These are phyloP conservation scores for Porogramme epimiltina DNA, from an alignment of 1,284 basidiomycete species.

Conservation along the genomic window DNA sequence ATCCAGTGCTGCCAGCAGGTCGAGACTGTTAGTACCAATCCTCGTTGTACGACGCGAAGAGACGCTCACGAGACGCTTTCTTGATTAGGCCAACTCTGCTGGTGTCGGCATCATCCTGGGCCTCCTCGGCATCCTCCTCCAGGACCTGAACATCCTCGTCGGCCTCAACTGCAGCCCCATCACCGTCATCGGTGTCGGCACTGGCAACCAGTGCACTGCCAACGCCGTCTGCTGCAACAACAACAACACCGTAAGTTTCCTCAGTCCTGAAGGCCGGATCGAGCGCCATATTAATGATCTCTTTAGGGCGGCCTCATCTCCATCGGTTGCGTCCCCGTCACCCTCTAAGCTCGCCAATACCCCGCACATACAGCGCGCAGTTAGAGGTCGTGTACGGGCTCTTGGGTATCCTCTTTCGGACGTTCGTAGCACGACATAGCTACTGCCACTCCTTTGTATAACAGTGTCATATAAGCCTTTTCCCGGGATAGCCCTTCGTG, in stretches of 20 bases:
- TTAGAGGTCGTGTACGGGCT: too few relatives aligned
- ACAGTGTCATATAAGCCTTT: too few relatives aligned
- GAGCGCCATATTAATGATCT: too few relatives aligned
- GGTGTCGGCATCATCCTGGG: constrained; percentile 14
- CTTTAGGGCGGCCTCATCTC: constrained; percentile 27
- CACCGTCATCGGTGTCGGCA: constrained; percentile 22
- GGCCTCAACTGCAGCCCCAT: constrained; percentile 24
- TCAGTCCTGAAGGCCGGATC: too few relatives aligned
- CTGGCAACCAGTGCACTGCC: constrained; percentile 29
- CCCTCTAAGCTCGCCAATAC: constrained; percentile 11
- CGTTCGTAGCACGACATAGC: too few relatives aligned
- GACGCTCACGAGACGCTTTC: not conserved
- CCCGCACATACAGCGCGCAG: too few relatives aligned
- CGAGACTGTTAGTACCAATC: constrained; percentile 13
- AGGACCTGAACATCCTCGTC: constrained; percentile 16
- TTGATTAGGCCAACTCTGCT: constrained; percentile 11
- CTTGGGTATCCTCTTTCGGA: too few relatives aligned
- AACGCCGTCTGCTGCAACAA: constrained; percentile 43
- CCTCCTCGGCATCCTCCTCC: constrained; percentile 19
- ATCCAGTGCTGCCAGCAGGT: constrained; percentile 34
- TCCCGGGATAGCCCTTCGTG: too few relatives aligned
- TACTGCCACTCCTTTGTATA: too few relatives aligned
- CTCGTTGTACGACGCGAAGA: not conserved
- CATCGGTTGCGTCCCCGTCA: constrained; percentile 26
- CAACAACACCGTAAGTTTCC: constrained; percentile 5